Conservation (phyloP, 768 basidiomycete genomes). For the Tubosaeta brunneosetosa region DNA sequence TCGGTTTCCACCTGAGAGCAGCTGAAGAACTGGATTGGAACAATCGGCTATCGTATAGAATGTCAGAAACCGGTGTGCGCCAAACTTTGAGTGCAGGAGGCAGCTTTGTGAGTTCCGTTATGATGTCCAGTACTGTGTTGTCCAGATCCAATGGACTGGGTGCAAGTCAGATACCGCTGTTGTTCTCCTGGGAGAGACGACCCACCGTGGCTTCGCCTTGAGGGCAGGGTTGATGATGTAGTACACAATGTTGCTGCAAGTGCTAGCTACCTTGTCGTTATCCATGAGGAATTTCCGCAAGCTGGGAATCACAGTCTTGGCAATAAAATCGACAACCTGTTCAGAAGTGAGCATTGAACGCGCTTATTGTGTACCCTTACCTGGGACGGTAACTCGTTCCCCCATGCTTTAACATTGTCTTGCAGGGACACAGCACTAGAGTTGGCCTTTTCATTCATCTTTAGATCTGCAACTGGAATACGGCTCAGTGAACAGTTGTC, state of each 20-base stretch:
- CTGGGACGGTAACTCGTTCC: slow-evolving; percentile 27
- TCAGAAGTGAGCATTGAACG: slow-evolving; percentile 4
- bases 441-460: slow-evolving; percentile 60
- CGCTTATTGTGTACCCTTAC: slow-evolving; percentile 21
- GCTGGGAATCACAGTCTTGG: slow-evolving; percentile 62
- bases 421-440: slow-evolving; percentile 39
- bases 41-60: slow-evolving; percentile 79
- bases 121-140: slow-evolving; percentile 54
- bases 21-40: slow-evolving; percentile 68
- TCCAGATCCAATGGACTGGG: slow-evolving; percentile 80
- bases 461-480: slow-evolving; percentile 33
- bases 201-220: slow-evolving; percentile 70
- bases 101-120: slow-evolving; percentile 75
- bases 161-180: slow-evolving; percentile 9
- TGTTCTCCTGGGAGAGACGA: background rate
- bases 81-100: slow-evolving; percentile 79
- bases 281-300: slow-evolving; percentile 78
- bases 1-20: slow-evolving; percentile 64
- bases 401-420: slow-evolving; percentile 28
- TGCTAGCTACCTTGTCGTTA: slow-evolving; percentile 72
- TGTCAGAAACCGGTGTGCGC: slow-evolving; percentile 74
- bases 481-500: slow-evolving; percentile 1
- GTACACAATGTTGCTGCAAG: slow-evolving; percentile 79
- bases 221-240: slow-evolving; percentile 79
- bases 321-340: slow-evolving; percentile 72